These are phyloP conservation scores for Globisporangium rhizosaccharum DNA, from an alignment of 352 stramenopile genomes.

Conservation along the genomic window DNA sequence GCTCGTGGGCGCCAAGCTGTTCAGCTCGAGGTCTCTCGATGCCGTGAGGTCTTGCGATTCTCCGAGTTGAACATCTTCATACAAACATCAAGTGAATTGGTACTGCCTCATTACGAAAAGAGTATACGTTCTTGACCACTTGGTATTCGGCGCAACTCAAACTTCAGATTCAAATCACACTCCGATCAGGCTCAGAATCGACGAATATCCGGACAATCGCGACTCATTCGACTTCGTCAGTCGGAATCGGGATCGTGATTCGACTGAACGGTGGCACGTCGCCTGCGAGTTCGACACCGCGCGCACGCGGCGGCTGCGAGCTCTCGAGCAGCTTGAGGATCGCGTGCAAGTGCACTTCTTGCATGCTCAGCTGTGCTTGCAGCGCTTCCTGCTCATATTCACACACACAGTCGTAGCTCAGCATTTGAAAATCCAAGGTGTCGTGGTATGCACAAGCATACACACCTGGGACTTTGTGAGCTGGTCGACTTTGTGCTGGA, in stretches of 20 bases:
- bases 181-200: too few relatives aligned
- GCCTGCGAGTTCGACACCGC: slow-evolving; percentile 7
- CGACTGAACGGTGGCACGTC: slow-evolving; percentile 44
- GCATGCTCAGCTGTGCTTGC: slow-evolving; percentile 44
- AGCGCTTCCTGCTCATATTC: slow-evolving; percentile 28
- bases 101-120: not conserved
- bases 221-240: not conserved
- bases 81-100: slow-evolving; percentile 10
- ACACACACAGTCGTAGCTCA: not conserved
- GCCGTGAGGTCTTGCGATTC: not conserved
- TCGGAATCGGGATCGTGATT: slow-evolving; percentile 18
- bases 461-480: slow-evolving; percentile 50
- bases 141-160: not conserved
- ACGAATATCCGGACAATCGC: too few relatives aligned
- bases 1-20: too few relatives aligned
- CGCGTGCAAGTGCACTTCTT: slow-evolving; percentile 51
- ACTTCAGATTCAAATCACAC: not conserved
- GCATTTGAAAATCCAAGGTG: too few relatives aligned
- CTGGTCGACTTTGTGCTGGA: slow-evolving; percentile 54
- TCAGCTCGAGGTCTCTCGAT: not conserved
- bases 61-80: slow-evolving; percentile 10
- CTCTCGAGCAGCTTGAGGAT: slow-evolving; percentile 44
- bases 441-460: not conserved
- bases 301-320: slow-evolving; percentile 10
- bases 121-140: too few relatives aligned